Percentiles rank a stretch among this genome's conserved stretches.
These are phyloP conservation scores for Trichosporon inkin DNA, from an alignment of 1,284 basidiomycete species.

Conservation along the genomic window DNA sequence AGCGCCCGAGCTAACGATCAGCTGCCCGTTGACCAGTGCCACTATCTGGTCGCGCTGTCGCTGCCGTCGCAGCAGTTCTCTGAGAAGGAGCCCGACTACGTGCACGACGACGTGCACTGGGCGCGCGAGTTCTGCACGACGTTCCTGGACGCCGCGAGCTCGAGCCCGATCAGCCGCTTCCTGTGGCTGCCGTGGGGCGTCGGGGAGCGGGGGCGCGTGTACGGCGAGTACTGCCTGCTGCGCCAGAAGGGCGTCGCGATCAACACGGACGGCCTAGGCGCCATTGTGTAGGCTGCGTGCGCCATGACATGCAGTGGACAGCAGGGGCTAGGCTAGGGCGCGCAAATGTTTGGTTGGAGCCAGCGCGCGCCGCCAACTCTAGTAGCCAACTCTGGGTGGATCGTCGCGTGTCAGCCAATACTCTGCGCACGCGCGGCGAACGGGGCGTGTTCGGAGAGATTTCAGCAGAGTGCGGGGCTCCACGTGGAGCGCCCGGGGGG, in stretches of 20 bases:
- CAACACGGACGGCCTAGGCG: background rate
- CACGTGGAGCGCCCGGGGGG: no score
- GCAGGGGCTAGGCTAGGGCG: no score
- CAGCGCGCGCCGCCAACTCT: no score
- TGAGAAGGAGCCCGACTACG: conserved; percentile 70
- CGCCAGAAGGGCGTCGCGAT: conserved; percentile 28
- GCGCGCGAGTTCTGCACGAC: conserved; percentile 67
- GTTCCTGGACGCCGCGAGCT: conserved; percentile 76
- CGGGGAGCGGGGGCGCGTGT: conserved; percentile 47
- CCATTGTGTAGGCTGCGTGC: background rate
- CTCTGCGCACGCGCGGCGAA: no score
- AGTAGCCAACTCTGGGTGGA: no score
- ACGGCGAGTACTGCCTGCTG: conserved; percentile 56
- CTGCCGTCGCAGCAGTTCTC: conserved; percentile 66
- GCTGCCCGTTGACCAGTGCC: conserved; percentile 69
- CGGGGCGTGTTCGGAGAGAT: no score
- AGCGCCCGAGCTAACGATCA: conserved; percentile 47
- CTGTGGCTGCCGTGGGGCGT: conserved; percentile 69
- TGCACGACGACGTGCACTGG: conserved; percentile 55
- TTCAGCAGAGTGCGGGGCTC: no score
- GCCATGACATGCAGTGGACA: background rate
- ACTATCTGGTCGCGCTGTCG: conserved; percentile 82
- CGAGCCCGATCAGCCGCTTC: conserved; percentile 64
- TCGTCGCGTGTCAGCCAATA: no score
- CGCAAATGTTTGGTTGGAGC: no score